These are phyloP conservation scores for Adansonia rubrostipa DNA, from an alignment of 441 rosid species.

Conservation along the genomic window DNA sequence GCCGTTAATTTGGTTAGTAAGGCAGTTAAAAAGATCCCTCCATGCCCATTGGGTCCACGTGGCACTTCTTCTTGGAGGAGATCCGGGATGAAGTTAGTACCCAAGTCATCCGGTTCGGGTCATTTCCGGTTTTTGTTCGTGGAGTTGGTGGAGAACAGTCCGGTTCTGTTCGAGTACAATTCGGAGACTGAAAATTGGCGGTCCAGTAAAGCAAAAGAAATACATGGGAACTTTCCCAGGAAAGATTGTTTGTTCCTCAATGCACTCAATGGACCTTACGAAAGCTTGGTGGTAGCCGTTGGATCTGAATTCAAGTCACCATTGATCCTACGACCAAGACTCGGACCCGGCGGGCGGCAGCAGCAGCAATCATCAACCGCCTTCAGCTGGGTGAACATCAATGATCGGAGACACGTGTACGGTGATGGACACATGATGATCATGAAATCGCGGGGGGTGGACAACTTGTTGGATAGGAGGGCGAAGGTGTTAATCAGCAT, in stretches of 20 bases:
- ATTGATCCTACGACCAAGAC: conserved; percentile 48
- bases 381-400: conserved; percentile 33
- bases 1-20: conserved; percentile 55
- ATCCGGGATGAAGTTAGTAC: conserved; percentile 72
- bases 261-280: conserved; percentile 48
- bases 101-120: conserved; percentile 34
- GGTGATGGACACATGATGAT: conserved; percentile 68
- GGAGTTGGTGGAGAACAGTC: conserved; percentile 58
- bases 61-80: conserved; percentile 83
- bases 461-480: conserved; percentile 18
- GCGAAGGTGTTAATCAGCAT: conserved; percentile 40
- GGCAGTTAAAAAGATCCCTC: conserved; percentile 53
- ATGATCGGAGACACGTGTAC: conserved; percentile 44
- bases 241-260: conserved; percentile 45
- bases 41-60: conserved; percentile 82
- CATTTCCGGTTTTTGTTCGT: conserved; percentile 65
- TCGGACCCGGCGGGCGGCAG: conserved; percentile 20
- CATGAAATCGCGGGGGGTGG: conserved; percentile 37
- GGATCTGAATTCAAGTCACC: conserved; percentile 34
- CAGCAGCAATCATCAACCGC: conserved; percentile 33
- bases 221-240: neutral
- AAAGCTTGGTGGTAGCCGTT: conserved; percentile 47
- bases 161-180: conserved; percentile 51
- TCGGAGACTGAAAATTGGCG: conserved; percentile 57
- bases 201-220: conserved; percentile 42